These are phyloP conservation scores for Fimicolochytrium jonesii DNA, from an alignment of 192 early-diverging fungal genomes.

Conservation along the genomic window DNA sequence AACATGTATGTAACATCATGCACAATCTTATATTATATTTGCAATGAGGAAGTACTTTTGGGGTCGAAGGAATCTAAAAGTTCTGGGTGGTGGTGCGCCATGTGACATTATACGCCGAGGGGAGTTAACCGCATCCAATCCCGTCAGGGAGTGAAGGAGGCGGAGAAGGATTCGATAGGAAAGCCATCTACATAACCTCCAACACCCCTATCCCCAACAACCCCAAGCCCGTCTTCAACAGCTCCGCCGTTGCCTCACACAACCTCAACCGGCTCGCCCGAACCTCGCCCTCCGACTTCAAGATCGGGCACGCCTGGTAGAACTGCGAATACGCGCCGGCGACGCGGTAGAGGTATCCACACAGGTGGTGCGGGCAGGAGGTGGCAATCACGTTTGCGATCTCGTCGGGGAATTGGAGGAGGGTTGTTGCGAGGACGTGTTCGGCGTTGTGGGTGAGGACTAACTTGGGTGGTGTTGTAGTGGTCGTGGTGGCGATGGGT, in stretches of 20 bases:
- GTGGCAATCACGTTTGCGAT: conserved; percentile 5
- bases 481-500: not conserved
- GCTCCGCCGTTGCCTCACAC: conserved; percentile 16
- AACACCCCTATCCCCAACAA: conserved; percentile 14
- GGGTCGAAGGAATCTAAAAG: no score
- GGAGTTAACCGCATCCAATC: no score
- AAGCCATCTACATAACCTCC: conserved; percentile 23
- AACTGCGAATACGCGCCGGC: conserved; percentile 18
- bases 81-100: no score
- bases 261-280: conserved; percentile 7
- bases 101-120: no score
- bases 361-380: conserved; percentile 17
- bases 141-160: no score
- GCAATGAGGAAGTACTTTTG: no score
- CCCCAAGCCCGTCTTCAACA: conserved; percentile 12
- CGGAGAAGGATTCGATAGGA: no score
- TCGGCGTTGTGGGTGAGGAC: conserved; percentile 6
- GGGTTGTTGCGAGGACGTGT: conserved; percentile 11
- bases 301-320: conserved; percentile 16
- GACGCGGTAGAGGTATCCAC: conserved; percentile 16
- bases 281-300: conserved; percentile 1
- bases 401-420: conserved; percentile 25
- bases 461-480: not conserved
- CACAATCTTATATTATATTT: no score
- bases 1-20: no score